Evolutionary conservation across 2,329 filamentous ascomycete species (phyloP), one percentile per base, ranked within the genome.

Genomic region (Neobulgaria alba): DNA sequence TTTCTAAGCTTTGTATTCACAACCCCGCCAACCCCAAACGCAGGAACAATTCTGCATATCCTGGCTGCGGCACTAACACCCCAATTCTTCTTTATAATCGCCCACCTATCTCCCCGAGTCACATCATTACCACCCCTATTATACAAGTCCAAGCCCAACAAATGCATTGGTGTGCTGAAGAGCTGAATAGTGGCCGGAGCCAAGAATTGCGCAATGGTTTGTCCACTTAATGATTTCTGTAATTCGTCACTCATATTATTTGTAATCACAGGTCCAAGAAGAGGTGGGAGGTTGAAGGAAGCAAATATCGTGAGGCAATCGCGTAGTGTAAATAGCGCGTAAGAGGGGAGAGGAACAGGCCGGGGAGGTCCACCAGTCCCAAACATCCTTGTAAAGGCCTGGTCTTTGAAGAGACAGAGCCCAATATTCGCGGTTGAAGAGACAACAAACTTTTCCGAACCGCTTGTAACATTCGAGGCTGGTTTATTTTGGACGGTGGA

Each of bases 231-330:
- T 15, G 45, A 53, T 36, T 57, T 66, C 12, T 77, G 64, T 21
- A 79, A 61, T 47, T 74, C 73, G 41, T 71, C 67, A 36, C 59
- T 65, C 46, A 82, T 57, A 19, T 69, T 67, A 14, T 71, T 63
- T 10, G 72, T 75, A 15, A 95, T 66, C 4, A 67, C 63, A 0
- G 87, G 86, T 0, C 85, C 85, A 8, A 95, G 69, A 2, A 92
- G 57, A 0, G 85, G 76, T 0, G 90, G 90, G 2, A 95, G 67
- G 59, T 95, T 95, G 72, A 95, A 96, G 10, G 79, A 85, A 3
- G 87, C 87, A 61, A 93, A 94, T 54, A 95, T 88, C 38, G 89
- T 95, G 47, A 94, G 66, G 63, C 82, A 86, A 65, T 95, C 89
- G 53, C 89, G 79, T 41, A 82, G 58, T 3, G 85, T 79, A 68